Evolutionary conservation across 352 stramenopile genomes (phyloP).

Genomic region (Globisporangium spinosum): DNA sequence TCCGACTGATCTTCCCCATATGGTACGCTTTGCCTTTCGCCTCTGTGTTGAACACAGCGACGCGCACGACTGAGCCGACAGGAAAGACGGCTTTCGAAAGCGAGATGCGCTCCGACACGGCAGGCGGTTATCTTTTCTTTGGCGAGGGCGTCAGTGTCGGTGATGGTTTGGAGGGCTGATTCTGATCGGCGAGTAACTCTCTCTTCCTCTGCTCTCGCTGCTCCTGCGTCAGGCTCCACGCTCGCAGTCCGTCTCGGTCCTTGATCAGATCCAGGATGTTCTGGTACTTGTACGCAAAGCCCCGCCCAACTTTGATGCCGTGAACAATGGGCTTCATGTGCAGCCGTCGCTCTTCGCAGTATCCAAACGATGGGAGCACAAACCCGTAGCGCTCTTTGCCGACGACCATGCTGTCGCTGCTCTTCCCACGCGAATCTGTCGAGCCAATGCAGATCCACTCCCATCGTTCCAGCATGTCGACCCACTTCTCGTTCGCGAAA

Average conservation of each 20-base stretch:
- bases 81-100: constrained; percentile 39
- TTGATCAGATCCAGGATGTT: constrained; percentile 66
- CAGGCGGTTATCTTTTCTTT: background rate
- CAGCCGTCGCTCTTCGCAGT: constrained; percentile 31
- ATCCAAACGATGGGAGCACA: constrained; percentile 45
- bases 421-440: constrained; percentile 25
- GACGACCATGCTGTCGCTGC: constrained; percentile 51
- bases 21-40: constrained; percentile 16
- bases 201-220: constrained; percentile 21
- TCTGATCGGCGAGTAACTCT: background rate
- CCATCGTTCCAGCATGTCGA: constrained; percentile 66
- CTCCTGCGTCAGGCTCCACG: constrained; percentile 54
- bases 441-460: constrained; percentile 59
- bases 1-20: constrained; percentile 28
- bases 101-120: constrained; percentile 22
- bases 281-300: constrained; percentile 71
- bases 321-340: constrained; percentile 53
- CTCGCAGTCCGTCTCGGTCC: constrained; percentile 52
- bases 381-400: constrained; percentile 56
- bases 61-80: constrained; percentile 34
- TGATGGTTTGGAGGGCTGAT: background rate
- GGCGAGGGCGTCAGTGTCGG: background rate
- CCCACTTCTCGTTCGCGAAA: constrained; percentile 54
- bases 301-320: constrained; percentile 34
- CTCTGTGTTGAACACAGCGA: constrained; percentile 21